Evolutionary conservation across 177 flowering plant species (phyloP), one percentile per base, ranked within the genome.

Genomic region (Telopea speciosissima): DNA sequence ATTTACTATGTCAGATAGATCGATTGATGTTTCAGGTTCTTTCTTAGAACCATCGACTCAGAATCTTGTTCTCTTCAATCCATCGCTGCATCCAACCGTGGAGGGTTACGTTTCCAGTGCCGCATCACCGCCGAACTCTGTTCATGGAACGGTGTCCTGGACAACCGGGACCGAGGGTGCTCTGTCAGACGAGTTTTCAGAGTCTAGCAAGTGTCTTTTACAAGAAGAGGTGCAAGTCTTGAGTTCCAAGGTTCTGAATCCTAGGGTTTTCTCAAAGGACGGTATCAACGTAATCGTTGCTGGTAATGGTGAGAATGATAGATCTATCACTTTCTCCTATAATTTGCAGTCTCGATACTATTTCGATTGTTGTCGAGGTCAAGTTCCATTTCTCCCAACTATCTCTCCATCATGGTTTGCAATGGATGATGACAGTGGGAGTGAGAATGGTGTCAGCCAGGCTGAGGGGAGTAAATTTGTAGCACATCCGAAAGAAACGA

Each of bases 111-210:
- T n/a, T n/a, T n/a, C n/a, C n/a, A n/a, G n/a, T n/a, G n/a, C n/a
- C n/a, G n/a, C n/a, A n/a, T n/a, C n/a, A n/a, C n/a, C n/a, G n/a
- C n/a, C n/a, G n/a, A n/a, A n/a, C n/a, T n/a, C n/a, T n/a, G n/a
- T n/a, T n/a, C n/a, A n/a, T n/a, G n/a, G n/a, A n/a, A n/a, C n/a
- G n/a, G n/a, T n/a, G n/a, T n/a, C n/a, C n/a, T n/a, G n/a, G n/a
- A n/a, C n/a, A n/a, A n/a, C n/a, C n/a, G n/a, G n/a, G n/a, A n/a
- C n/a, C n/a, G n/a, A n/a, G n/a, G 65, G 19, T 86, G 24, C 77
- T 87, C 67, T 94, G 97, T 74, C 97, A 92, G 81, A 81, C 88
- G 42, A 95, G 91, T 60, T 76, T 90, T 52, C 86, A 78, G 70
- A 75, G 84, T 67, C 58, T 90, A 25, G 70, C 73, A 22, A 42